A percentile compares a stretch with the other conserved stretches of the same genome.
These are phyloP conservation scores for Populus davidiana DNA, from an alignment of 345 rosid species.

Conservation along the genomic window DNA sequence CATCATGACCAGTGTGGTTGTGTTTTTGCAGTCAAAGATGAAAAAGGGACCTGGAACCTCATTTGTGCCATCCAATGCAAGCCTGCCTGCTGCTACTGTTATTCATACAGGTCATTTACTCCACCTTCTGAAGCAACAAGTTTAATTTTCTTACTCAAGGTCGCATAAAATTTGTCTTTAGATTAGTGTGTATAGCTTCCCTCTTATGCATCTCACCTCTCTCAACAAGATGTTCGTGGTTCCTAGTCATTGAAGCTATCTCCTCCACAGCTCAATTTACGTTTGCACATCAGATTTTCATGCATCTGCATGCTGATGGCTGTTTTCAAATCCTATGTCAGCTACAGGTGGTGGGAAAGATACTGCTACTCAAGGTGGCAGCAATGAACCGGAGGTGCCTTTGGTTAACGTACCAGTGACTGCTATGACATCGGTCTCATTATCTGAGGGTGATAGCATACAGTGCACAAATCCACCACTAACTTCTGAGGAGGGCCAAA, in stretches of 20 bases:
- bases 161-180: neutral
- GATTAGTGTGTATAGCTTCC: neutral
- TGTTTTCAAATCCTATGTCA: neutral
- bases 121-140: neutral
- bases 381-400: slow-evolving; percentile 46
- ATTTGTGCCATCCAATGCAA: slow-evolving; percentile 28
- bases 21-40: slow-evolving; percentile 56
- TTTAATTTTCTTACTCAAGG: neutral
- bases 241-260: neutral
- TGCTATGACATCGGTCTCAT: slow-evolving; percentile 16
- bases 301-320: slow-evolving; percentile 11
- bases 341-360: slow-evolving; percentile 40
- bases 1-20: slow-evolving; percentile 1
- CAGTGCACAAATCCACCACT: slow-evolving; percentile 24
- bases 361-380: slow-evolving; percentile 34
- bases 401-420: slow-evolving; percentile 22
- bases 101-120: slow-evolving; percentile 53
- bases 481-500: slow-evolving; percentile 28
- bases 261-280: neutral
- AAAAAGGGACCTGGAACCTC: slow-evolving; percentile 62
- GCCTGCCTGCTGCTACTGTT: slow-evolving; percentile 16
- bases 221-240: neutral
- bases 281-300: neutral
- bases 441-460: slow-evolving; percentile 32
- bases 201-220: neutral